phyloP scores from a whole-genome alignment of 257 asterid species.

The Jaltomata sinuosa region DNA sequence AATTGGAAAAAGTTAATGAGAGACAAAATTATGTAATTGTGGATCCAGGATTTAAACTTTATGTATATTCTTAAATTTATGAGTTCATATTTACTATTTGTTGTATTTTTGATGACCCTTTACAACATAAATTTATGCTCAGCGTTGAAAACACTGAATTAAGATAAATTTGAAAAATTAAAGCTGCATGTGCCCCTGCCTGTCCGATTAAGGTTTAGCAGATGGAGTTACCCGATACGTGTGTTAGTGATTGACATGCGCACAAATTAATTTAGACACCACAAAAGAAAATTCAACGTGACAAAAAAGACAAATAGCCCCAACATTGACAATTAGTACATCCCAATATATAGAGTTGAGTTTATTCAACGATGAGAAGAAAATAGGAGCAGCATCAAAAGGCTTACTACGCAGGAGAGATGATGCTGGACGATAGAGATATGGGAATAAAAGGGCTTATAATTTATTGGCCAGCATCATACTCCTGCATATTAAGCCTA shows the following conservation, averaged over 20 bases:
- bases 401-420: conserved; percentile 2
- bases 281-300: background rate
- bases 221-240: background rate
- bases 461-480: background rate
- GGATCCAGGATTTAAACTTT: background rate
- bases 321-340: background rate
- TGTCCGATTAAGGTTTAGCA: background rate
- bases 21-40: background rate
- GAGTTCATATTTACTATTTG: background rate
- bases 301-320: background rate
- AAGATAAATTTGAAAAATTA: rapidly evolving
- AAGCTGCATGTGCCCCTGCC: background rate
- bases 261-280: background rate
- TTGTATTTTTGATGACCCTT: background rate
- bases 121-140: background rate
- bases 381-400: background rate
- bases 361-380: background rate
- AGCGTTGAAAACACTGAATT: background rate
- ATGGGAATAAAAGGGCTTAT: background rate
- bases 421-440: background rate
- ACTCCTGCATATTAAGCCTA: conserved; percentile 4
- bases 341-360: background rate
- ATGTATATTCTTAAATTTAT: background rate
- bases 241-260: too few species aligned
- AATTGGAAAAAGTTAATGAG: background rate